Conservation (phyloP, 768 basidiomycete genomes). For the Trametes cingulata region DNA sequence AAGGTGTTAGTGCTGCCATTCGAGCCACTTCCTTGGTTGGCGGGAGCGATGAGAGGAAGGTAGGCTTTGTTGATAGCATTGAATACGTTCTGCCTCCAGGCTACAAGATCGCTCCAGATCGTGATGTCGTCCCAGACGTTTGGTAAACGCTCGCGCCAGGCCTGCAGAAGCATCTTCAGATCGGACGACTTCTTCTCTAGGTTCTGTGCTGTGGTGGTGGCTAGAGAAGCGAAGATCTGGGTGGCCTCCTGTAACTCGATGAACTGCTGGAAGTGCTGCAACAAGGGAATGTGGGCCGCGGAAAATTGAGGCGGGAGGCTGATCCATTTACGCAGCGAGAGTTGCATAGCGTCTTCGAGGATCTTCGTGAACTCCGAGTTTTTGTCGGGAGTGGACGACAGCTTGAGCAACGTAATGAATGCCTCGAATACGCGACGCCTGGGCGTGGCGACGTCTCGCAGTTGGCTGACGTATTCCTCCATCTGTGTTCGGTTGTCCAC, state of each 20-base stretch:
- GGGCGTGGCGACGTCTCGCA: slow-evolving; percentile 89
- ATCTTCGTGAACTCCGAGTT: slow-evolving; percentile 86
- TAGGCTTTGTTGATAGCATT: slow-evolving; percentile 95
- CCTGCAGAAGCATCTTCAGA: slow-evolving; percentile 93
- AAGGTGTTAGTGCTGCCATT: slow-evolving; percentile 72
- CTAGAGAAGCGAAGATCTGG: slow-evolving; percentile 89
- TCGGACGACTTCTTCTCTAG: slow-evolving; percentile 94
- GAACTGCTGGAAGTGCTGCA: slow-evolving; percentile 99
- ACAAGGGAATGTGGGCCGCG: slow-evolving; percentile 88
- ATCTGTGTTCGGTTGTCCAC: slow-evolving; percentile 32
- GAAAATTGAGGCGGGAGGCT: slow-evolving; percentile 84
- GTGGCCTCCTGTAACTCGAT: slow-evolving; percentile 97
- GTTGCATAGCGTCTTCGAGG: slow-evolving; percentile 94
- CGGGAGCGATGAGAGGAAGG: slow-evolving; percentile 77
- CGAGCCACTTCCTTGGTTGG: slow-evolving; percentile 48
- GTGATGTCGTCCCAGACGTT: slow-evolving; percentile 97
- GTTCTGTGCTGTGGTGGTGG: slow-evolving; percentile 82
- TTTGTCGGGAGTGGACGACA: slow-evolving; percentile 79
- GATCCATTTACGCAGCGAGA: slow-evolving; percentile 95
- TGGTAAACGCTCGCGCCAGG: slow-evolving; percentile 95
- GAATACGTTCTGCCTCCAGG: slow-evolving; percentile 99
- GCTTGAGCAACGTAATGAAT: slow-evolving; percentile 84
- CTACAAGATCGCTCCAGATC: slow-evolving; percentile 98
- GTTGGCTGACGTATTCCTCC: slow-evolving; percentile 72
- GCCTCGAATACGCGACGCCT: slow-evolving; percentile 98